These are phyloP conservation scores for Fusarium musae DNA, from an alignment of 2,329 filamentous ascomycete species.

Conservation along the genomic window DNA sequence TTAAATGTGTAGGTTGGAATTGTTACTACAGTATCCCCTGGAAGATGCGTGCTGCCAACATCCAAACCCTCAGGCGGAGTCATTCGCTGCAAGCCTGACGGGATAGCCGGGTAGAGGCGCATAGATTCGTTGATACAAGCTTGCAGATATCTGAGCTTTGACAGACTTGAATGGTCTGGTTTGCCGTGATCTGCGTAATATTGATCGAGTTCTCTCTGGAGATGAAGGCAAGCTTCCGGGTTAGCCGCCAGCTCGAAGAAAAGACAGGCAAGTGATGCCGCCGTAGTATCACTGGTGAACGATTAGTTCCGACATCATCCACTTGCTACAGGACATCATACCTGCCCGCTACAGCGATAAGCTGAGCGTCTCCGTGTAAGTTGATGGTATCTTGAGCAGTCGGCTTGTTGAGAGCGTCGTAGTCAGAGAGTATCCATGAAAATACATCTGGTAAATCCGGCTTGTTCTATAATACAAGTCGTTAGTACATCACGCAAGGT, in stretches of 20 bases:
- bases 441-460: not conserved
- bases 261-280: not conserved
- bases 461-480: not conserved
- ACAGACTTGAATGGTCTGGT: not conserved
- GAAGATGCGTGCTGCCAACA: not conserved
- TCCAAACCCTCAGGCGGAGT: not conserved
- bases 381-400: not conserved
- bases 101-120: not conserved
- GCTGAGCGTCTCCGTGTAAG: not conserved
- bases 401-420: not conserved
- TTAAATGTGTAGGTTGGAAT: not conserved
- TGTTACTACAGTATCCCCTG: not conserved
- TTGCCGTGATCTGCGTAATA: not conserved
- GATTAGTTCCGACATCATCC: not conserved
- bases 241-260: not conserved
- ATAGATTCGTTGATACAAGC: not conserved
- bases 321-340: not conserved
- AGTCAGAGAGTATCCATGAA: not conserved
- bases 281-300: not conserved
- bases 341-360: not conserved
- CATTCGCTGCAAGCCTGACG: not conserved
- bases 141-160: not conserved
- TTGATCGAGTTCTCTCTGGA: not conserved
- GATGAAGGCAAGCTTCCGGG: not conserved
- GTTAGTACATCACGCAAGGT: accelerated